Evolutionary conservation across 345 rosid genomes (phyloP), one percentile per base, ranked within the genome.

Genomic region (Gossypium stocksii): DNA sequence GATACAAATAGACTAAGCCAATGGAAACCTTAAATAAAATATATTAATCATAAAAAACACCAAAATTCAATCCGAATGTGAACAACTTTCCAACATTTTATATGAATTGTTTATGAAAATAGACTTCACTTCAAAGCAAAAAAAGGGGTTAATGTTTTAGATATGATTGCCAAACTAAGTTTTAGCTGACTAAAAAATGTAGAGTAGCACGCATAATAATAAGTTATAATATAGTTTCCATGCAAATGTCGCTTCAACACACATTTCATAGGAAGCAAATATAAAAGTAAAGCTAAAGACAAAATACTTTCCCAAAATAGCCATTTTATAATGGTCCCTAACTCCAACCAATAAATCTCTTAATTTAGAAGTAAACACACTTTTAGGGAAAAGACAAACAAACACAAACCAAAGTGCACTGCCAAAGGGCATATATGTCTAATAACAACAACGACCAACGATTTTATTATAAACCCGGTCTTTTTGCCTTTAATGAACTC

Each of bases 361-460:
- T 71, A 4, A 41, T 23, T 72, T 72, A 57, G 20, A 71, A 71
- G 74, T 38, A 41, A 54, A 12, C 34, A n/a, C 64, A 71, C 14
- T 71, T 56, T 56, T 1, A 22, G 4, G 23, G 19, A 56, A 71
- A 71, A n/a, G 51, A 71, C 49, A 7, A 6, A 2, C 9, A 56
- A 38, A 71, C 22, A 5, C 51, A 41, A 41, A 0, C 23, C n/a
- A 4, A 72, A 12, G 14, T 2, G 7, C 19, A 72, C 16, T 15
- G 7, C 3, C 23, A 15, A 72, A 44, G 75, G 75, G 75, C 54
- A 72, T 58, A 14, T 72, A 29, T 22, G 75, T 72, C 75, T 49
- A 69, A 49, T 10, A 15, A 15, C 44, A 48, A 58, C 15, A 12
- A 10, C 15, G 10, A 57, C 15, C 15, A 57, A 48, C 43, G 60